Evolutionary conservation across 2,329 filamentous ascomycete genomes (phyloP).

Genomic region (Phoma herbarum): DNA sequence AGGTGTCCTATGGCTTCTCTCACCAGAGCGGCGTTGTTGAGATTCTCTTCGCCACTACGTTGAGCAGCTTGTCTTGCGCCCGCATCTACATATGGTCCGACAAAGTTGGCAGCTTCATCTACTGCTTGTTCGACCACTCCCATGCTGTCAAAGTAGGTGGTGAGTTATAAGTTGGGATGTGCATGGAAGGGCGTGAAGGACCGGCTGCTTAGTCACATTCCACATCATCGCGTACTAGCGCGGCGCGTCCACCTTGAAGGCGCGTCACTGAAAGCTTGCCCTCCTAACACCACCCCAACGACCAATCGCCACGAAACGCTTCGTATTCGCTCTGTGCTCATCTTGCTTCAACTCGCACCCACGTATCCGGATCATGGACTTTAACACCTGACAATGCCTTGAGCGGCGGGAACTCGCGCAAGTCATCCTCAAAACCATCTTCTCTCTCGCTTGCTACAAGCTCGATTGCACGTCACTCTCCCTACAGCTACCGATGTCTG

Average conservation of each 20-base stretch:
- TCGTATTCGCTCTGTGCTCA: constrained; percentile 8
- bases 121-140: constrained; percentile 43
- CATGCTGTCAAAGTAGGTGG: constrained; percentile 29
- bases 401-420: constrained; percentile 36
- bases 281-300: constrained; percentile 29
- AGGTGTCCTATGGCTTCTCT: constrained; percentile 43
- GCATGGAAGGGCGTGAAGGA: background rate
- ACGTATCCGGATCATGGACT: constrained; percentile 13
- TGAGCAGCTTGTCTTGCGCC: constrained; percentile 15
- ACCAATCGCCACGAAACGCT: constrained; percentile 25
- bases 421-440: constrained; percentile 31
- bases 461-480: constrained; percentile 73
- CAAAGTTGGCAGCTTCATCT: constrained; percentile 45
- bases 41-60: constrained; percentile 15
- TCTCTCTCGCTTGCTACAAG: constrained; percentile 49
- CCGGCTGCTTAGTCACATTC: background rate
- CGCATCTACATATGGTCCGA: constrained; percentile 42
- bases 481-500: constrained; percentile 78
- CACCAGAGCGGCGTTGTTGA: constrained; percentile 31
- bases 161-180: background rate
- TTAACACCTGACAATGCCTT: constrained; percentile 42
- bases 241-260: constrained; percentile 9
- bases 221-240: constrained; percentile 6
- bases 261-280: constrained; percentile 27
- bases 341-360: constrained; percentile 4